Evolutionary conservation across 2,329 filamentous ascomycete genomes (phyloP).

Genomic region (Dryadomyces quercus-mongolicae): DNA sequence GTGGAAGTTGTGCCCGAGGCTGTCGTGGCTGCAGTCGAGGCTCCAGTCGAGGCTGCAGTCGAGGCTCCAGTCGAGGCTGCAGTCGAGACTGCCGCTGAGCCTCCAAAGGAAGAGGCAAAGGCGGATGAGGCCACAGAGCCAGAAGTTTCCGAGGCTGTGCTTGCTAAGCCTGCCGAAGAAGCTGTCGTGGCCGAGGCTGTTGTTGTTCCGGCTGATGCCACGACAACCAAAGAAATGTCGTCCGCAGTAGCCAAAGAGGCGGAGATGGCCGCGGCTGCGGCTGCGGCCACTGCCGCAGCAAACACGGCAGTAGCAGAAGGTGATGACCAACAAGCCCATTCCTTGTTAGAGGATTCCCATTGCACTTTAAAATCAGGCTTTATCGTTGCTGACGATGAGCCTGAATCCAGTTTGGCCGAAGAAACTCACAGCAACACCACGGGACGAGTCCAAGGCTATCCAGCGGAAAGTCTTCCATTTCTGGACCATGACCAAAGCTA

Average conservation of each 20-base stretch:
- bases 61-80: too few relatives aligned
- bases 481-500: background rate
- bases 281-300: background rate
- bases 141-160: too few relatives aligned
- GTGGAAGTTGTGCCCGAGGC: background rate
- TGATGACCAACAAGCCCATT: background rate
- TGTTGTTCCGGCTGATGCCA: too few relatives aligned
- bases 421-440: background rate
- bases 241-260: background rate
- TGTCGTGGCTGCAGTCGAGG: background rate
- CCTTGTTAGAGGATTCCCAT: background rate
- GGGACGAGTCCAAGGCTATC: background rate
- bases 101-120: too few relatives aligned
- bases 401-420: background rate
- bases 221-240: too few relatives aligned
- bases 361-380: background rate
- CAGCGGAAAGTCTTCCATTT: background rate
- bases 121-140: background rate
- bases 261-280: background rate
- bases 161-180: too few relatives aligned
- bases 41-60: too few relatives aligned
- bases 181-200: too few relatives aligned
- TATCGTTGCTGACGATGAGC: slow-evolving; percentile 1
- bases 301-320: background rate
- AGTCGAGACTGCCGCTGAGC: background rate